phyloP scores from a whole-genome alignment of 257 asterid species.

The Agastache rugosa region DNA sequence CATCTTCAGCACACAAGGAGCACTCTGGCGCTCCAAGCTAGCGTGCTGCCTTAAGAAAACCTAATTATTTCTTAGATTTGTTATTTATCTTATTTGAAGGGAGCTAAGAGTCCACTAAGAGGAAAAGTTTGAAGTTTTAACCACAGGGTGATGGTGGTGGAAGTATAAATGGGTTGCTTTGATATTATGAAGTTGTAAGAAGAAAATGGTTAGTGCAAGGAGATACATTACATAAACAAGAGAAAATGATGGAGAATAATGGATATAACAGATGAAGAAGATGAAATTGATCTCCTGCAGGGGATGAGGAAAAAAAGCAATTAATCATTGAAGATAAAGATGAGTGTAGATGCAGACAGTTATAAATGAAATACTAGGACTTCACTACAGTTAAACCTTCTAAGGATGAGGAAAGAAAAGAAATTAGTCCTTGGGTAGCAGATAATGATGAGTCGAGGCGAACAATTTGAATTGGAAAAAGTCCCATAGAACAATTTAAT shows the following conservation, averaged over 20 bases:
- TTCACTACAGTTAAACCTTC: not conserved
- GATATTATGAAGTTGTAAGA: not conserved
- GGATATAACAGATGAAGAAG: not conserved
- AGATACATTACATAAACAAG: not conserved
- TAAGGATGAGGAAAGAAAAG: not conserved
- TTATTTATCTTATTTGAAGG: not conserved
- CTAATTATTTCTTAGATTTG: not conserved
- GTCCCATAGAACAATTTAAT: not conserved
- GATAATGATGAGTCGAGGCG: not conserved
- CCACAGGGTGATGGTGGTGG: not conserved
- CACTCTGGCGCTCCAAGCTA: not conserved
- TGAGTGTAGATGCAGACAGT: not conserved
- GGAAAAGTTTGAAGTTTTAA: not conserved
- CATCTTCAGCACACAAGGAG: not conserved
- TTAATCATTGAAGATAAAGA: not conserved
- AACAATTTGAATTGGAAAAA: not conserved
- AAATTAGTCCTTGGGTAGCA: not conserved
- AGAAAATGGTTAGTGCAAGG: not conserved
- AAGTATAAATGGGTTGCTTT: not conserved
- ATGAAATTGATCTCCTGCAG: not conserved
- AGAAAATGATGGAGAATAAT: too few relatives aligned
- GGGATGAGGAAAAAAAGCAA: not conserved
- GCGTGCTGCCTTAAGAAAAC: not conserved
- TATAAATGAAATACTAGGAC: not conserved
- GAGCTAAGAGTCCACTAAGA: slow-evolving; percentile 8